Conservation (phyloP, 2,329 filamentous ascomycete species). For the Pseudogymnoascus sp. region DNA sequence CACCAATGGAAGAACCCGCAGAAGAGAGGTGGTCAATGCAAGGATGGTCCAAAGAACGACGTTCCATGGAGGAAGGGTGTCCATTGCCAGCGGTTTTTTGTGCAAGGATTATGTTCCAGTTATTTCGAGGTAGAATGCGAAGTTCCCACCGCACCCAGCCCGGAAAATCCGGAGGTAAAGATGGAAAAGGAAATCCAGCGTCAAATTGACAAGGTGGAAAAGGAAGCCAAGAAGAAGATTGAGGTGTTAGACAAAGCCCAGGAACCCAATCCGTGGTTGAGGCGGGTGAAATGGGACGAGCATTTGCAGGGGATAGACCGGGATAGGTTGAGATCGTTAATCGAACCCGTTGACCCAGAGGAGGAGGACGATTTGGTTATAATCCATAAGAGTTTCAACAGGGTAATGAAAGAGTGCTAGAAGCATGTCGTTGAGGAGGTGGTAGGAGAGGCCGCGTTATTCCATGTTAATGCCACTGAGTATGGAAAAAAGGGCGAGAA, state of each 20-base stretch:
- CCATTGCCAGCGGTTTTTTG: too few species aligned
- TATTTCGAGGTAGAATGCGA: not conserved
- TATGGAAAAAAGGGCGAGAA: not conserved
- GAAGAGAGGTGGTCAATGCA: too few species aligned
- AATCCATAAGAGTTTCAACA: not conserved
- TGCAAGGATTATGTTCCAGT: not conserved
- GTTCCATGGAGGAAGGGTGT: too few species aligned
- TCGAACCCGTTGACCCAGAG: not conserved
- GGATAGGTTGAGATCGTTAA: not conserved
- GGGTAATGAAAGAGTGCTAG: not conserved
- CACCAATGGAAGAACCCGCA: too few species aligned
- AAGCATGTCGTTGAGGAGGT: not conserved
- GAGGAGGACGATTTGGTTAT: not conserved
- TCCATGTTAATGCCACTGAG: not conserved
- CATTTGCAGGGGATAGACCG: not conserved
- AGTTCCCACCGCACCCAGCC: not conserved
- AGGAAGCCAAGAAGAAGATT: not conserved
- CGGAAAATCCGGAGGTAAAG: not conserved
- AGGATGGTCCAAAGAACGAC: too few species aligned
- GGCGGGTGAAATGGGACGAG: not conserved
- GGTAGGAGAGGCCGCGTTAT: not conserved
- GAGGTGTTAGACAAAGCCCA: not conserved
- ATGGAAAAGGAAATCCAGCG: not conserved
- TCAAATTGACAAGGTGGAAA: not conserved
- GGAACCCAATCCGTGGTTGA: not conserved